Base-by-base conservation (phyloP, 2,329 filamentous ascomycete genomes). In the Fusarium begoniae region DNA sequence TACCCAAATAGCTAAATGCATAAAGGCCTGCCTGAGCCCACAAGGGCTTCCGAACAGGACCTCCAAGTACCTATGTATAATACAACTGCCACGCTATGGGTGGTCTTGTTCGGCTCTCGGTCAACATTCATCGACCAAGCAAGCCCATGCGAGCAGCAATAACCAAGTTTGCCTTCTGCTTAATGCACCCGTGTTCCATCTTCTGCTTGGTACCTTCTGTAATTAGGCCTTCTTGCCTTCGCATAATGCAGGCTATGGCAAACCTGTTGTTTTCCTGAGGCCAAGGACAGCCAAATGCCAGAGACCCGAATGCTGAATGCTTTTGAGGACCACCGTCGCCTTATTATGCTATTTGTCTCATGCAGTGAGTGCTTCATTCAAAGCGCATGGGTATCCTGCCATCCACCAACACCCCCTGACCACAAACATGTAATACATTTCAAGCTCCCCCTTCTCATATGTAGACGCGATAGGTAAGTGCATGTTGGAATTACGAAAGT, bases 401-500 rank as follows among this genome's bases (percentile, higher is more conserved):
- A 72, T 77, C 59, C 63, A 47, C 69, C 57, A 68, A 72, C 70
- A 68, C 66, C 62, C 53, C 54, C 35, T 62, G 59, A 54, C 57
- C 58, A 58, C 59, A 60, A 68, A 60, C 66, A 63, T 54, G 70
- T 59, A 58, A 60, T 54, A 51, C 51, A 65, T 64, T 66, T 59
- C 26, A 35, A 50, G 57, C 44, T 66, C 43, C 60, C 45, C 55
- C 41, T 65, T 56, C 51, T 59, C 43, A 45, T 66, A 70, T 57
- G 69, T 68, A 67, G 69, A 68, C 50, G 65, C 32, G 61, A 58
- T 53, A 60, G 59, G 35, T 58, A 38, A 40, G 56, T 51, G 41
- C 44, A 47, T 61, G 54, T 38, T 53, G 60, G 54, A 14, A 66
- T 56, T 75, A 81, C 67, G 81, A 80, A 26, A 83, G 76, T 48